Evolutionary conservation across 306 rosid species (phyloP).

Genomic region (Trifolium subterraneum): DNA sequence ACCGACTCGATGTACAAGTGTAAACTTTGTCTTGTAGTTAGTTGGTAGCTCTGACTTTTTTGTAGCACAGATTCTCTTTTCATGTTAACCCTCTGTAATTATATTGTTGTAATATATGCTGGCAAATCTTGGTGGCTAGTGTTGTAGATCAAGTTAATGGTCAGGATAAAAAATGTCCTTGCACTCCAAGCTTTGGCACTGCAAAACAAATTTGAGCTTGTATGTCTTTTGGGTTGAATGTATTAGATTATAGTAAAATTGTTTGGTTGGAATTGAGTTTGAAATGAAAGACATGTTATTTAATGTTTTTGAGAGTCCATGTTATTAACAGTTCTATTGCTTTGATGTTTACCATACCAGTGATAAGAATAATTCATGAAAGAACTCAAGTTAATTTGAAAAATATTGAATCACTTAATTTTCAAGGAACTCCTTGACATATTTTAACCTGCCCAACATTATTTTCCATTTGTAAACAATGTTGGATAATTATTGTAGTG

Average conservation of each 20-base stretch:
- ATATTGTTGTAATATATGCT: conserved; percentile 22
- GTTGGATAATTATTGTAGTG: too few relatives aligned
- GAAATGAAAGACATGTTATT: background rate
- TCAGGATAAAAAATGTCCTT: background rate
- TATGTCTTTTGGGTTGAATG: background rate
- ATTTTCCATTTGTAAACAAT: too few relatives aligned
- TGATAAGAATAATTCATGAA: too few relatives aligned
- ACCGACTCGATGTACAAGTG: background rate
- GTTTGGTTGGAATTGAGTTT: background rate
- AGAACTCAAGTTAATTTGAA: too few relatives aligned
- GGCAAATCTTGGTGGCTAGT: conserved; percentile 18
- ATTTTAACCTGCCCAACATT: too few relatives aligned
- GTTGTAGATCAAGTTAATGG: background rate
- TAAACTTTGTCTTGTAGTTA: conserved; percentile 32
- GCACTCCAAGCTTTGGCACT: background rate
- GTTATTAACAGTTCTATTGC: too few relatives aligned
- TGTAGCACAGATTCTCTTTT: background rate
- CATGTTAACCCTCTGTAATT: background rate
- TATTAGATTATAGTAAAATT: background rate
- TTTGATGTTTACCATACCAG: too few relatives aligned
- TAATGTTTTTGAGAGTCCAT: background rate
- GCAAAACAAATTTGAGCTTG: background rate
- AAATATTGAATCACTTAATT: too few relatives aligned
- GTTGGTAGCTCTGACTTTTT: conserved; percentile 32
- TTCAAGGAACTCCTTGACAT: too few relatives aligned